Conservation (phyloP, 1,284 basidiomycete genomes). For the Farysia itapuensis region DNA sequence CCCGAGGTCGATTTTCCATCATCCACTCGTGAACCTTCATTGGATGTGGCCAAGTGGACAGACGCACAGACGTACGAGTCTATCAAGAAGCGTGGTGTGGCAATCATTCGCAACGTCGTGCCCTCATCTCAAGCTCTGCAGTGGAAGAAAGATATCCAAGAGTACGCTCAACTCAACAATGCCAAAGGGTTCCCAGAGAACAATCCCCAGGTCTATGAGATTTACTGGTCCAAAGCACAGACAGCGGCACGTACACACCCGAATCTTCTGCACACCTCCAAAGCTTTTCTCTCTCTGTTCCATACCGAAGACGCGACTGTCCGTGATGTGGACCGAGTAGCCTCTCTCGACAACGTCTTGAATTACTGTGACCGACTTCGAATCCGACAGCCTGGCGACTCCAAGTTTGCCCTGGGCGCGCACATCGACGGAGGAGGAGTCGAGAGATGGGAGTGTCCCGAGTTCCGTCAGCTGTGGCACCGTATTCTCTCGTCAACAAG, state of each 20-base stretch:
- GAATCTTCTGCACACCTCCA: conserved; percentile 20
- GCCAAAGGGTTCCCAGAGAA: conserved; percentile 44
- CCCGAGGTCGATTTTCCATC: conserved; percentile 28
- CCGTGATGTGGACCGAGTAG: conserved; percentile 48
- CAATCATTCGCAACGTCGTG: conserved; percentile 41
- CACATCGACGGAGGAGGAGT: conserved; percentile 76
- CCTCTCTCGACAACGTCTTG: conserved; percentile 68
- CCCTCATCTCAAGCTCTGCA: conserved; percentile 9
- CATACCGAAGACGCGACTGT: conserved; percentile 6
- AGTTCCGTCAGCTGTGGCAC: conserved; percentile 67
- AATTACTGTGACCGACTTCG: conserved; percentile 76
- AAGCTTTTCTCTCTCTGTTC: conserved; percentile 37
- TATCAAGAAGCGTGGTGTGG: conserved; percentile 39
- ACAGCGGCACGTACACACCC: conserved; percentile 34
- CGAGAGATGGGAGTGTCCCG: conserved; percentile 76
- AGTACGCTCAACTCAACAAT: conserved; percentile 28
- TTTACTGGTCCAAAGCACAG: conserved; percentile 45
- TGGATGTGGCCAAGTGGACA: conserved; percentile 27
- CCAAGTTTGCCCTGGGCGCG: conserved; percentile 71
- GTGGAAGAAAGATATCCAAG: conserved; percentile 38
- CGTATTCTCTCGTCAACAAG: conserved; percentile 66
- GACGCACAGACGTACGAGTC: conserved; percentile 8
- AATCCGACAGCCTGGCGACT: conserved; percentile 73
- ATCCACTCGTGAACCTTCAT: not conserved
- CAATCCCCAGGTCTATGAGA: conserved; percentile 48